Evolutionary conservation across 768 basidiomycete genomes (phyloP).

Genomic region (Tricholoma flavovirens): DNA sequence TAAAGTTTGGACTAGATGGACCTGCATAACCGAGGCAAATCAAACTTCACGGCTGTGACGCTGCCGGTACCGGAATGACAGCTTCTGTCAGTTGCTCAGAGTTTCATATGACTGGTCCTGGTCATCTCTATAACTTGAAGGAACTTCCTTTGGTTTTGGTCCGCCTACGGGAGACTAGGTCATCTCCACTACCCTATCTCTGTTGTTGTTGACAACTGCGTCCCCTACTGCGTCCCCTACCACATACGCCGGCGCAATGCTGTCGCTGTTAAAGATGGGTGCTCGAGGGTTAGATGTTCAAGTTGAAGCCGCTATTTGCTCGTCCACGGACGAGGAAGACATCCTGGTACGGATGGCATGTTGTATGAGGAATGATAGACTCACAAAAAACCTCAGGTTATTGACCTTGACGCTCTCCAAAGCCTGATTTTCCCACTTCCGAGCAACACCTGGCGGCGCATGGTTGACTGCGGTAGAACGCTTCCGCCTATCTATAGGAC

Average conservation of each 20-base stretch:
- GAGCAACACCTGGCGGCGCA: slow-evolving; percentile 22
- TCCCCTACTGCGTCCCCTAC: background rate
- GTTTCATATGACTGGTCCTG: background rate
- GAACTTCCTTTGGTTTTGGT: too few species aligned
- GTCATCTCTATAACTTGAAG: too few species aligned
- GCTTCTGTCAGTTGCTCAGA: background rate
- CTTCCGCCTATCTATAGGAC: slow-evolving; percentile 29
- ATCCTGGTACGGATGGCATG: background rate
- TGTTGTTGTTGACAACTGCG: background rate
- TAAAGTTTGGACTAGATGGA: background rate
- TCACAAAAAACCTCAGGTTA: slow-evolving; percentile 14
- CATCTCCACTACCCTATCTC: background rate
- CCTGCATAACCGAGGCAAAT: background rate
- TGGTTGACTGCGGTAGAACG: slow-evolving; percentile 23
- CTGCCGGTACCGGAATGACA: background rate
- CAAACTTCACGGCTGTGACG: background rate
- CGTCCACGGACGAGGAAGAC: slow-evolving; percentile 3
- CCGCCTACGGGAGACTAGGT: too few species aligned
- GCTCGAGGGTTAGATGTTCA: slow-evolving; percentile 20
- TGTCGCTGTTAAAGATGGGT: slow-evolving; percentile 19
- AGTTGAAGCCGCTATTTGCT: slow-evolving; percentile 11
- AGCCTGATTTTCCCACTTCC: slow-evolving; percentile 18
- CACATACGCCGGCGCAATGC: slow-evolving; percentile 7
- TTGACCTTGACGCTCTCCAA: slow-evolving; percentile 24
- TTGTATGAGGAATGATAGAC: background rate